Base-by-base conservation (phyloP, 176 grass and related monocot genomes). In the Eleusine coracana region DNA sequence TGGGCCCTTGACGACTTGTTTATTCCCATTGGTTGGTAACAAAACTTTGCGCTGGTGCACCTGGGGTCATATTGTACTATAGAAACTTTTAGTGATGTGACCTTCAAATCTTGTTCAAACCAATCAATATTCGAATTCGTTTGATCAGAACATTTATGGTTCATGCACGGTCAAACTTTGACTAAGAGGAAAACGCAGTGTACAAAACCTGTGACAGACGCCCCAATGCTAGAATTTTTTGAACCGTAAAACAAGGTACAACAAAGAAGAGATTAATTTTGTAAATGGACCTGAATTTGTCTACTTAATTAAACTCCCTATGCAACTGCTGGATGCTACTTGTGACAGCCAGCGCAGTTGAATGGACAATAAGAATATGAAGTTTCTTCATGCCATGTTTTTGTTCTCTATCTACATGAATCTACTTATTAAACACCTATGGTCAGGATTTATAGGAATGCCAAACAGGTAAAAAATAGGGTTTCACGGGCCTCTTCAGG, bases 1-100 rank as follows among this genome's bases (percentile, higher is more conserved):
- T 78, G 72, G 71, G 36, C 71, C 70, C 48, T 81, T 59, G 16
- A 45, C 4, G 29, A 0, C 6, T 66, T 14, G 5, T 34, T 76
- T 76, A 84, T 31, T 58, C 79, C 10, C 52, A 71, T 82, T 71
- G 39, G 79, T 45, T 51, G 29, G 59, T 42, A 81, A 71, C 52
- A 70, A 80, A 80, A 58, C 78, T 21, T 3, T 56, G 17, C 52
- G 7, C 21, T 40, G 55, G 37, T 70, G 48, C 34, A 14, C 14
- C 21, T 75, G 31, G 23, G 49, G 61, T 76, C 23, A 65, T 65
- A 72, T 86, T 66, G 84, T 80, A 73, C 68, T 66, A 66, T 12
- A 73, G 55, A 25, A 34, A 23, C 13, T 16, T 36, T 13, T 66
- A 21, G 7, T 68, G 62, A 68, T 31, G 42, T 44, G 62, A 68